A percentile compares a stretch with the other conserved stretches of the same genome.
These are phyloP conservation scores for Ustulina deusta DNA, from an alignment of 2,329 filamentous ascomycete species.

Conservation along the genomic window DNA sequence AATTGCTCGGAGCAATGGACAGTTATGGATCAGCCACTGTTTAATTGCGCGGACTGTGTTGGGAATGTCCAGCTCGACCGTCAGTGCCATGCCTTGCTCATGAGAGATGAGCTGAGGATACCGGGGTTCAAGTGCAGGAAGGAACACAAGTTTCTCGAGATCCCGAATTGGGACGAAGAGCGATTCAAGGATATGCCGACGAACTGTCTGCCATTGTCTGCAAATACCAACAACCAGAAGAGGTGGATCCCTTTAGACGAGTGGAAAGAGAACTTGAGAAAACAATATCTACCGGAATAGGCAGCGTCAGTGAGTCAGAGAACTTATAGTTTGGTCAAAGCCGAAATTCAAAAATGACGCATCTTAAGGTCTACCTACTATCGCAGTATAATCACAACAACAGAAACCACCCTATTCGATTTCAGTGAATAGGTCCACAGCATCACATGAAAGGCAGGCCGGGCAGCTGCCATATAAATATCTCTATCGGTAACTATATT, in stretches of 20 bases:
- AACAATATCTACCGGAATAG: slow-evolving; percentile 39
- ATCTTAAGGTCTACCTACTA: no score
- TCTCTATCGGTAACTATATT: no score
- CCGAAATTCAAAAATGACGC: not conserved
- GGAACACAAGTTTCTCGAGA: slow-evolving; percentile 45
- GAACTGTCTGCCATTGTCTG: slow-evolving; percentile 44
- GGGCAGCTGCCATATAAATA: no score
- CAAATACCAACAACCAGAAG: slow-evolving; percentile 34
- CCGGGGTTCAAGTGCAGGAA: slow-evolving; percentile 42
- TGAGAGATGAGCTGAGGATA: slow-evolving; percentile 39
- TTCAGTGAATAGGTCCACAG: no score
- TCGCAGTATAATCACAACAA: no score
- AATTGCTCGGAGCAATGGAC: slow-evolving; percentile 46
- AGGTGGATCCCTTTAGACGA: slow-evolving; percentile 47
- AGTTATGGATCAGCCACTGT: slow-evolving; percentile 43
- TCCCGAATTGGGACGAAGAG: slow-evolving; percentile 44
- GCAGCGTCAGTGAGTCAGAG: not conserved
- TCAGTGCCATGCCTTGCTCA: slow-evolving; percentile 42
- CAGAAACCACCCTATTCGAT: no score
- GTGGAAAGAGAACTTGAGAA: slow-evolving; percentile 46
- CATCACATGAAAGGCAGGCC: no score
- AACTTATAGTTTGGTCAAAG: not conserved
- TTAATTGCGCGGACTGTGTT: slow-evolving; percentile 48
- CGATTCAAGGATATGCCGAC: slow-evolving; percentile 43
- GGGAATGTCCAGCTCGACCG: slow-evolving; percentile 42